Percentiles rank a stretch among this genome's conserved stretches.
Conservation (phyloP, 2,329 filamentous ascomycete species). For the Aspergillus flavus region DNA sequence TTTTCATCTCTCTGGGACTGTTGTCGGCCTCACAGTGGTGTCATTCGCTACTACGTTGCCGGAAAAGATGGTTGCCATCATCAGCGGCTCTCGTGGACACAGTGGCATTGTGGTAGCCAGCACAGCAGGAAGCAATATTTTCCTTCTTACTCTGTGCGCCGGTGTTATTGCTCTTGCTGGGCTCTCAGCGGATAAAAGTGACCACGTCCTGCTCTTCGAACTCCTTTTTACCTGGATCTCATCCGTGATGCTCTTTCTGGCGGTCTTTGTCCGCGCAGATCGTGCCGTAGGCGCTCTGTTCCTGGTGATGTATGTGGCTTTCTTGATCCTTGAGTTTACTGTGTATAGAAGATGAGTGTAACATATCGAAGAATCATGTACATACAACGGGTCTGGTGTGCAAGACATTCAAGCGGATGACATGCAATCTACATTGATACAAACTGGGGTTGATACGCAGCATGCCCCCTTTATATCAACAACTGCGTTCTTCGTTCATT, state of each 20-base stretch:
- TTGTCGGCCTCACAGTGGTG: slow-evolving; percentile 53
- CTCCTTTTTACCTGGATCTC: slow-evolving; percentile 26
- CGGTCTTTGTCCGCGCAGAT: slow-evolving; percentile 20
- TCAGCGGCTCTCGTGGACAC: slow-evolving; percentile 52
- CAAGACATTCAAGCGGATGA: too few species aligned
- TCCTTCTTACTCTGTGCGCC: slow-evolving; percentile 55
- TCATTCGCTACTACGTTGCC: slow-evolving; percentile 58
- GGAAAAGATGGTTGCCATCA: slow-evolving; percentile 55
- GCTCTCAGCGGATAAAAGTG: neutral
- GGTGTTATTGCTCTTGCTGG: slow-evolving; percentile 32
- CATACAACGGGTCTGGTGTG: too few species aligned
- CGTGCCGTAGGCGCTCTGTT: slow-evolving; percentile 28
- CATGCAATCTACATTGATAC: too few species aligned
- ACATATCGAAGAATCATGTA: too few species aligned
- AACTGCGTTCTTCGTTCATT: too few species aligned
- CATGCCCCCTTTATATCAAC: too few species aligned
- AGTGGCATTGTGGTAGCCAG: slow-evolving; percentile 56
- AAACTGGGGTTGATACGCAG: too few species aligned
- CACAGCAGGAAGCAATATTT: slow-evolving; percentile 59
- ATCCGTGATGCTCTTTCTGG: slow-evolving; percentile 13
- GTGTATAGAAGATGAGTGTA: slow-evolving; percentile 5
- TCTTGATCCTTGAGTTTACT: slow-evolving; percentile 40
- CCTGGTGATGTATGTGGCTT: slow-evolving; percentile 35
- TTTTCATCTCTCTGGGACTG: slow-evolving; percentile 48
- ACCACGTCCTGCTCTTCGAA: slow-evolving; percentile 28